Percentiles rank a stretch among this genome's conserved stretches.
Evolutionary conservation across 768 basidiomycete species (phyloP).

Genomic region (Tubosaeta brunneosetosa): DNA sequence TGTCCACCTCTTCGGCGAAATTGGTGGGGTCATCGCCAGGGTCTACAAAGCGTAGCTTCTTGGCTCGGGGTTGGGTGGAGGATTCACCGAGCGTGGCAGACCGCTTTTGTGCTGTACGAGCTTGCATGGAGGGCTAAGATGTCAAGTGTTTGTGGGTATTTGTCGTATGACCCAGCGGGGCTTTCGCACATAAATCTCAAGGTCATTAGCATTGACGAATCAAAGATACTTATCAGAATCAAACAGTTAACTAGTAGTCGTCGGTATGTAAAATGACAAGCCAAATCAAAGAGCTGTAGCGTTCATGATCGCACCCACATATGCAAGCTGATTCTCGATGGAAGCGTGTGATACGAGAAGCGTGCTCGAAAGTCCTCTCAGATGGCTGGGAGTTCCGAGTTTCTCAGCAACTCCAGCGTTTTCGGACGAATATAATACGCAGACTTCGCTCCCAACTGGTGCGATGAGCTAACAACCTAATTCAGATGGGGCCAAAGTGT

Average conservation of each 20-base stretch:
- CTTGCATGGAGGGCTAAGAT: conserved; percentile 27
- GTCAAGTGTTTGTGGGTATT: conserved; percentile 21
- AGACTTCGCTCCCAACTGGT: conserved; percentile 45
- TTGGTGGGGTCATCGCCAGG: conserved; percentile 68
- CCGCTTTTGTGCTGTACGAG: conserved; percentile 41
- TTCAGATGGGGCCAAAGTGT: neutral
- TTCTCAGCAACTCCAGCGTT: conserved; percentile 42
- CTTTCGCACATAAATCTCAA: neutral
- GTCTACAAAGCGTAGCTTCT: conserved; percentile 78
- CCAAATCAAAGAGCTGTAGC: conserved; percentile 14
- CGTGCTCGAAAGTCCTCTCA: conserved; percentile 40
- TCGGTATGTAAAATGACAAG: neutral
- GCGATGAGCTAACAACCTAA: conserved; percentile 49
- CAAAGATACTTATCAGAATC: neutral
- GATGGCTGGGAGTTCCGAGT: conserved; percentile 44
- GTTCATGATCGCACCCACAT: conserved; percentile 48
- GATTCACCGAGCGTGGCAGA: conserved; percentile 36
- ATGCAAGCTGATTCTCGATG: conserved; percentile 58
- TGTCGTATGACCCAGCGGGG: conserved; percentile 2
- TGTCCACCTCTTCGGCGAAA: conserved; percentile 77
- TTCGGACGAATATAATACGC: conserved; percentile 56
- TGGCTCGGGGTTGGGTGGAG: conserved; percentile 33
- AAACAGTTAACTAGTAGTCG: neutral
- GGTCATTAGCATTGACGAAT: neutral
- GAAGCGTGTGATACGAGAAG: conserved; percentile 52